phyloP scores from a whole-genome alignment of 345 rosid genomes.

The Barbarea vulgaris region DNA sequence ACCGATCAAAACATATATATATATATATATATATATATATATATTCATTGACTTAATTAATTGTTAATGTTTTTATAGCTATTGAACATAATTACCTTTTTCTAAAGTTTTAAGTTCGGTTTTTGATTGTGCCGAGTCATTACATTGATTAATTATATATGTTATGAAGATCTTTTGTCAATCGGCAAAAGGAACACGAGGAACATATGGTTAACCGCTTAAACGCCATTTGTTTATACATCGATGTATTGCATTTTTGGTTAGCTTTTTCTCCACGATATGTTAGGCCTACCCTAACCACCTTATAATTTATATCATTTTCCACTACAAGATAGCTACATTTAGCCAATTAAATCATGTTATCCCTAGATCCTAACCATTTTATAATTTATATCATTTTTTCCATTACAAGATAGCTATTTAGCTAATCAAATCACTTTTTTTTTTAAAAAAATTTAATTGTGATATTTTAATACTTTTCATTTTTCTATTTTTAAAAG shows the following conservation, averaged over 20 bases:
- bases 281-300: slow-evolving; percentile 11
- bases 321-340: not conserved
- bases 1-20: too few relatives aligned
- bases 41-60: not conserved
- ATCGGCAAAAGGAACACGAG: slow-evolving; percentile 2
- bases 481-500: too few relatives aligned
- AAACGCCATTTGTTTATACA: not conserved
- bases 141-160: not conserved
- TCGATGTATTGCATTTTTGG: slow-evolving; percentile 23
- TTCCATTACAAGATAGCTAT: not conserved
- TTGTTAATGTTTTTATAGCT: not conserved
- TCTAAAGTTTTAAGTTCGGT: not conserved
- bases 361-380: not conserved
- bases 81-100: not conserved
- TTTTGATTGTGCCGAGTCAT: not conserved
- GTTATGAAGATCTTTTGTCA: not conserved
- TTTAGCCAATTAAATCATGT: not conserved
- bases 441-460: too few relatives aligned
- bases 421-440: not conserved
- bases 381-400: not conserved
- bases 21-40: too few relatives aligned
- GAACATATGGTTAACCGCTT: slow-evolving; percentile 20
- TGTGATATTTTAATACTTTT: too few relatives aligned
- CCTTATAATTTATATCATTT: slow-evolving; percentile 8
- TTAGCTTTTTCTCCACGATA: slow-evolving; percentile 25